These are phyloP conservation scores for Stagonosporopsis tanaceti DNA, from an alignment of 2,329 filamentous ascomycete genomes.

Conservation along the genomic window DNA sequence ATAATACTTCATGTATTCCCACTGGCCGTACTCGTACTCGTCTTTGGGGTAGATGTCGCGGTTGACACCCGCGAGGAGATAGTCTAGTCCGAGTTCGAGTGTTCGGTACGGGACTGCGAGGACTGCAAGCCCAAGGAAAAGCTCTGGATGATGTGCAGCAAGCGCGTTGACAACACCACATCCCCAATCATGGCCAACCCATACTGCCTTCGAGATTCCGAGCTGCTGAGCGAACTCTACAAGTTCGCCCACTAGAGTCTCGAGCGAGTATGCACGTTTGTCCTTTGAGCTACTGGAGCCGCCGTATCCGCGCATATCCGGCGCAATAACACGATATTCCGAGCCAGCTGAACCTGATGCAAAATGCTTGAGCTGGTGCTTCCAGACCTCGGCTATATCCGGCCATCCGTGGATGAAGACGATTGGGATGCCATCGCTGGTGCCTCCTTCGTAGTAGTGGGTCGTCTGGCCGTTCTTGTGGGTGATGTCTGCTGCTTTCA, in stretches of 20 bases:
- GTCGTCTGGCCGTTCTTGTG: conserved; percentile 33
- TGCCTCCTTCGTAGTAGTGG: conserved; percentile 37
- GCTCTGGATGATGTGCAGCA: conserved; percentile 43
- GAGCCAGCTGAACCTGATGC: conserved; percentile 33
- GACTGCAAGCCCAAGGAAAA: conserved; percentile 38
- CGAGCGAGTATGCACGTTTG: conserved; percentile 42
- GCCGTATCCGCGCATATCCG: conserved; percentile 50
- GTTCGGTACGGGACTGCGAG: conserved; percentile 53
- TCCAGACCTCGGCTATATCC: conserved; percentile 48
- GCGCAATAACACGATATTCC: conserved; percentile 36
- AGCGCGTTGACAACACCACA: conserved; percentile 43
- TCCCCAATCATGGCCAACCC: conserved; percentile 59
- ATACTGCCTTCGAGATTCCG: conserved; percentile 53
- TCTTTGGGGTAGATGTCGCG: conserved; percentile 57
- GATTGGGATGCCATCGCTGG: conserved; percentile 29
- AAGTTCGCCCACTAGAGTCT: conserved; percentile 39
- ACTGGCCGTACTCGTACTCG: conserved; percentile 51
- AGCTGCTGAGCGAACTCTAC: conserved; percentile 52
- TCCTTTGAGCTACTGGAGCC: conserved; percentile 22
- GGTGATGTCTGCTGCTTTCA: conserved; percentile 28
- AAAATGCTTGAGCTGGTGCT: conserved; percentile 45
- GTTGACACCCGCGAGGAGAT: conserved; percentile 49
- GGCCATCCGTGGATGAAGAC: conserved; percentile 48
- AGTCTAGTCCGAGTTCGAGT: conserved; percentile 53
- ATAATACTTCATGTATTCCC: conserved; percentile 47